Conservation (phyloP, 768 basidiomycete species). For the Tylopilus sp. region DNA sequence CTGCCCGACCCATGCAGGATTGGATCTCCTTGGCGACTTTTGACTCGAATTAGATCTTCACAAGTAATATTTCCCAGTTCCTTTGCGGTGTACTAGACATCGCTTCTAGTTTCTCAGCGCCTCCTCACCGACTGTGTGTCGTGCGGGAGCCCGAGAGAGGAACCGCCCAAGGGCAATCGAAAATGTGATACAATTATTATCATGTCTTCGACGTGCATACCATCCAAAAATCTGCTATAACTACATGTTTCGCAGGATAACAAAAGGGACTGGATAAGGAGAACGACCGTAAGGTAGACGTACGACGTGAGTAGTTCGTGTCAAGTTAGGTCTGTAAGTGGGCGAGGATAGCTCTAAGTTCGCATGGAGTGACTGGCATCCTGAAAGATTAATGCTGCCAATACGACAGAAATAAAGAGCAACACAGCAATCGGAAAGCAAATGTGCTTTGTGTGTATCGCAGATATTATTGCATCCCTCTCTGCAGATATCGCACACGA, state of each 20-base stretch:
- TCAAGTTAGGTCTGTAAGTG: not conserved
- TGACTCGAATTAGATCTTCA: too few relatives aligned
- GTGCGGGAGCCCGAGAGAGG: too few relatives aligned
- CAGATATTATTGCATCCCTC: slow-evolving; percentile 9
- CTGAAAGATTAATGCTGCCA: not conserved
- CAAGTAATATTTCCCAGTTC: too few relatives aligned
- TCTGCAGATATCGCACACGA: slow-evolving; percentile 36
- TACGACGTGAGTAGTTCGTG: not conserved
- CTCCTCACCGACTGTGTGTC: too few relatives aligned
- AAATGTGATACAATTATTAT: not conserved
- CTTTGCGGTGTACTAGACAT: too few relatives aligned
- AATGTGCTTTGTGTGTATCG: not conserved
- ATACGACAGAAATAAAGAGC: not conserved
- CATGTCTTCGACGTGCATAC: slow-evolving; percentile 6
- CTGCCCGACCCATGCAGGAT: too few relatives aligned
- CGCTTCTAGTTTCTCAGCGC: too few relatives aligned
- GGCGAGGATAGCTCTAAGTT: not conserved
- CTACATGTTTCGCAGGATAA: not conserved
- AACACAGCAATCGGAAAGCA: not conserved
- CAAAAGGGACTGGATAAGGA: not conserved
- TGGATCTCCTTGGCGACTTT: too few relatives aligned
- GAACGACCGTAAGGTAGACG: not conserved
- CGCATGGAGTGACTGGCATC: not conserved
- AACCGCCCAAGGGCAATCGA: too few relatives aligned
- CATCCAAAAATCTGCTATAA: not conserved